These are phyloP conservation scores for Exobasidium rhododendri DNA, from an alignment of 1,284 basidiomycete genomes.

Conservation along the genomic window DNA sequence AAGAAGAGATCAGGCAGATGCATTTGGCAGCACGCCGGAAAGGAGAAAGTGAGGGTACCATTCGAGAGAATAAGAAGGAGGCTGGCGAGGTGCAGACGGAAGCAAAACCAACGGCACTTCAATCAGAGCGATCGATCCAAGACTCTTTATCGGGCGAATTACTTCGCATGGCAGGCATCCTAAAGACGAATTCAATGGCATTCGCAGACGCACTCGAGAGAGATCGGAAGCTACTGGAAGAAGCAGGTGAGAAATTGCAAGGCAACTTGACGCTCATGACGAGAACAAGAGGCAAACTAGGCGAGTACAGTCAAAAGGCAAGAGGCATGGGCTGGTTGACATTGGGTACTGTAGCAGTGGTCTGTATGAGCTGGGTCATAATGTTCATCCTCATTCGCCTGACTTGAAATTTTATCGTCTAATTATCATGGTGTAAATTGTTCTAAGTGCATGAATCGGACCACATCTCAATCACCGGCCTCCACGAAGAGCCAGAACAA, in stretches of 20 bases:
- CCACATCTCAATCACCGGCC: conserved; percentile 16
- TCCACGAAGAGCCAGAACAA: conserved; percentile 47
- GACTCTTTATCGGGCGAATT: conserved; percentile 51
- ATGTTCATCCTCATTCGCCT: conserved; percentile 52
- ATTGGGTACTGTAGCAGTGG: conserved; percentile 37
- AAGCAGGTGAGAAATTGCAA: conserved; percentile 33
- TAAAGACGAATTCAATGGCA: conserved; percentile 45
- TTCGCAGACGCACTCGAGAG: conserved; percentile 51
- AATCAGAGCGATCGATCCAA: conserved; percentile 40
- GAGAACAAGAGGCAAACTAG: conserved; percentile 46
- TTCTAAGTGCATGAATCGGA: neutral
- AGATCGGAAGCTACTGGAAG: conserved; percentile 47
- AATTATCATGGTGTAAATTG: no score
- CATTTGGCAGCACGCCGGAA: neutral
- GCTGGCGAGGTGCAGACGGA: neutral
- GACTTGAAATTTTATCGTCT: conserved; percentile 23
- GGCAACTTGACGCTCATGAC: conserved; percentile 52
- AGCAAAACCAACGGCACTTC: conserved; percentile 19
- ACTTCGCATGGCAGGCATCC: conserved; percentile 48
- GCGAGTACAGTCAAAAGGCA: conserved; percentile 46
- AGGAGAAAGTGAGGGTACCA: neutral
- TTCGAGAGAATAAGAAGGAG: conserved; percentile 1
- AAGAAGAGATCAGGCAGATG: neutral
- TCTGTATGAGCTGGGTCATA: conserved; percentile 47
- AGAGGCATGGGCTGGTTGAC: conserved; percentile 53